A percentile compares a stretch with the other conserved stretches of the same genome.
Conservation (phyloP, 225 moss, liverwort and hornwort species). For the Physcomitrium patens region DNA sequence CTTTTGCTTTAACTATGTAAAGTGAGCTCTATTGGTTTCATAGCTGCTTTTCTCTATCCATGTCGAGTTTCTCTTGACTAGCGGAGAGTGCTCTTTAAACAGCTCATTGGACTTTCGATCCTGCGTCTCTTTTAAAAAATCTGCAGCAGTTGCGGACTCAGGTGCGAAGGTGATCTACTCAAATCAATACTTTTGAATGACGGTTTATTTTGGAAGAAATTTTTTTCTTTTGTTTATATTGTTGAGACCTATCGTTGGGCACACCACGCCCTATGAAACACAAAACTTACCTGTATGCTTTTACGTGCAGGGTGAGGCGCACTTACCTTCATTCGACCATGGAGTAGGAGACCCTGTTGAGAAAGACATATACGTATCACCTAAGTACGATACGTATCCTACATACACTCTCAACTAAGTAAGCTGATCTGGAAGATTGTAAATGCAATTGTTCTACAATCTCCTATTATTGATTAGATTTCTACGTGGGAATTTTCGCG, state of each 20-base stretch:
- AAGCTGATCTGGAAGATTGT: neutral
- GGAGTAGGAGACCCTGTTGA: slow-evolving; percentile 96
- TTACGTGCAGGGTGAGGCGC: slow-evolving; percentile 67
- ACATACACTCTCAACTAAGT: slow-evolving; percentile 20
- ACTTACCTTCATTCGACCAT: slow-evolving; percentile 95
- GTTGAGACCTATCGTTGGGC: neutral
- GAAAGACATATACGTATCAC: slow-evolving; percentile 80
- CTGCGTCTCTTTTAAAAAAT: slow-evolving; percentile 65
- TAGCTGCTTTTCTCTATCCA: neutral
- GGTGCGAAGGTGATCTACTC: slow-evolving; percentile 72
- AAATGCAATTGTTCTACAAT: neutral
- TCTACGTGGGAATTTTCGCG: slow-evolving; percentile 1
- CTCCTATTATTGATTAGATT: slow-evolving; percentile 1
- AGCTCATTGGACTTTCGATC: slow-evolving; percentile 99
- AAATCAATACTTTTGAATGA: slow-evolving; percentile 20
- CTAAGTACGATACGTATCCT: slow-evolving; percentile 43
- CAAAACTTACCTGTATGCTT: neutral
- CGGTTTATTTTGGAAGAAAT: neutral
- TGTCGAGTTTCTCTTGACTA: slow-evolving; percentile 27
- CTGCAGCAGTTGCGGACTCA: slow-evolving; percentile 73
- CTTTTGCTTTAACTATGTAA: neutral
- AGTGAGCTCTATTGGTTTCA: neutral
- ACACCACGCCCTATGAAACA: neutral
- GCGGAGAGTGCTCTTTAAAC: slow-evolving; percentile 27
- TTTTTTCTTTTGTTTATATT: neutral